Conservation (phyloP, 257 asterid genomes). For the Jasminum sambac region DNA sequence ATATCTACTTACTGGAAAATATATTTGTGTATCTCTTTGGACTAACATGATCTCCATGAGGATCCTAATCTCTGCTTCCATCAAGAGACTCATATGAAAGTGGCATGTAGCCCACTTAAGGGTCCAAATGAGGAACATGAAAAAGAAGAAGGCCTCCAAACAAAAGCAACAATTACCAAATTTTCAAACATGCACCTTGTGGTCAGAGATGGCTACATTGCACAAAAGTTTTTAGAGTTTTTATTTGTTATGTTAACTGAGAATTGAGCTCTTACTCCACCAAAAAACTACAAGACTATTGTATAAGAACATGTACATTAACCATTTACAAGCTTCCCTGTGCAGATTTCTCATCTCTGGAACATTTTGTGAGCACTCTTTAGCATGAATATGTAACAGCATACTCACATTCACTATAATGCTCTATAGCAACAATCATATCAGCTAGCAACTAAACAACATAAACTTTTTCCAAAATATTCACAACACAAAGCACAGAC, state of each 20-base stretch:
- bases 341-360: not conserved
- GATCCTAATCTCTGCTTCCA: constrained; percentile 40
- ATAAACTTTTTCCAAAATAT: not conserved
- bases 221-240: not conserved
- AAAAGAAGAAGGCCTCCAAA: constrained; percentile 59
- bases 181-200: constrained; percentile 13
- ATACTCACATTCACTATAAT: not conserved
- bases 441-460: not conserved
- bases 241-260: constrained; percentile 5
- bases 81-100: constrained; percentile 47
- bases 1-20: constrained; percentile 54
- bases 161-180: constrained; percentile 49
- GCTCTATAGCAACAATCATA: constrained; percentile 8
- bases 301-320: not conserved
- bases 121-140: constrained; percentile 66
- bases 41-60: constrained; percentile 59
- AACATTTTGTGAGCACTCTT: not conserved
- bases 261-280: constrained; percentile 8
- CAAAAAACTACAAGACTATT: not conserved
- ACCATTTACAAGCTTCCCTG: not conserved
- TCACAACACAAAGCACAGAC: not conserved
- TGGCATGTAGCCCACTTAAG: constrained; percentile 68
- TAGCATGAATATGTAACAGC: not conserved
- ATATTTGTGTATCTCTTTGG: constrained; percentile 75
- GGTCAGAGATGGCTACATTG: not conserved